Base-by-base conservation (phyloP, 2,329 filamentous ascomycete genomes). In the Aspergillus intermedius region DNA sequence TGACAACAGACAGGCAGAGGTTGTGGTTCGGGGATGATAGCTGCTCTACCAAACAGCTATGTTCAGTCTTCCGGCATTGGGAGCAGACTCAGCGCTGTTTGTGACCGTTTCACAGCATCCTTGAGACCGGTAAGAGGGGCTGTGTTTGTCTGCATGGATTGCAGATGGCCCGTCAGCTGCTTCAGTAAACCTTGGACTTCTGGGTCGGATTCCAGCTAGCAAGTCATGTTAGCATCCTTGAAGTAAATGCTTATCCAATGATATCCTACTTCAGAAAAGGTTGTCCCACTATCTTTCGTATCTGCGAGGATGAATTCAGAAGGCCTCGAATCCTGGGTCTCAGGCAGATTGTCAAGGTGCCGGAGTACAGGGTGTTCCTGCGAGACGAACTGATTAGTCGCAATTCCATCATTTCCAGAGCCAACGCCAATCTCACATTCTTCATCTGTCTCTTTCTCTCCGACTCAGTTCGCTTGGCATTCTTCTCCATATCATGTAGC, bases 71-170 rank as follows among this genome's bases (percentile, higher is more conserved):
- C 61, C 1, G 64, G 51, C 43, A 58, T 53, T 3, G 55, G 56
- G 41, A 62, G 55, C 15, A 69, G 44, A 51, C 62, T 60, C 40
- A 71, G 51, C 2, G 66, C 68, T n/a, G 59, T 55, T 45, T 70
- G 62, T 13, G 70, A 65, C 35, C 67, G 63, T 34, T 57, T 57
- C 47, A 73, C 64, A 5, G 68, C 69, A 45, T 71, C 67, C 8
- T 58, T 60, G 30, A 73, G 54, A 3, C 67, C 69, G 34, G 52
- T 50, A 28, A 72, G 59, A 13, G 70, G 68, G 13, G 61, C 60
- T 2, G 61, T 62, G 47, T 74, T 74, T 46, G 57, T 67, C 48
- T 68, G 66, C 66, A 74, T 73, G 4, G 72, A 74, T 53, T 64
- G 62, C 15, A 74, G 62, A 61, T 74, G 72, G 32, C 60, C 67